Conservation (phyloP, 495 filamentous ascomycete species). For the Rostrohypoxylon terebratum region DNA sequence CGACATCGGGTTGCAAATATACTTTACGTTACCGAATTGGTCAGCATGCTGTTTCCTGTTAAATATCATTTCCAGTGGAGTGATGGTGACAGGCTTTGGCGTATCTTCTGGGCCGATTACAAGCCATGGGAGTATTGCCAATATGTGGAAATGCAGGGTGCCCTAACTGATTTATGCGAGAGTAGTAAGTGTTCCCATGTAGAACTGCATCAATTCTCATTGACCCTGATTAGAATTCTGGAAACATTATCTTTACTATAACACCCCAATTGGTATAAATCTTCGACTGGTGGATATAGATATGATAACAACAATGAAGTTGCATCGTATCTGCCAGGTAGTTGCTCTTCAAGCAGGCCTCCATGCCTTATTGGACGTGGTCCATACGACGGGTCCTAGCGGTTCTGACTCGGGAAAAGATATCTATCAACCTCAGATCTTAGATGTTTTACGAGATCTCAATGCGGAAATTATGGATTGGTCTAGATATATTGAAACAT, state of each 20-base stretch:
- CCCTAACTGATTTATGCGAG: background rate
- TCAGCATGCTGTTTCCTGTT: background rate
- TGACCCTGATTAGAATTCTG: background rate
- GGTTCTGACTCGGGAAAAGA: background rate
- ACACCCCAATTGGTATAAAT: background rate
- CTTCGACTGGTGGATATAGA: background rate
- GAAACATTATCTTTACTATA: background rate
- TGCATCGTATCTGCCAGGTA: background rate
- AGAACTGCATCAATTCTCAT: background rate
- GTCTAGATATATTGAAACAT: background rate
- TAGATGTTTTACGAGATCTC: background rate
- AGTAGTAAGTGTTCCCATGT: background rate
- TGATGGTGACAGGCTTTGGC: background rate
- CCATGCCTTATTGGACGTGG: background rate
- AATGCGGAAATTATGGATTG: background rate
- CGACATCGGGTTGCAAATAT: background rate
- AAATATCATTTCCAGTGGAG: too few relatives aligned
- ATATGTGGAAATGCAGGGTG: background rate
- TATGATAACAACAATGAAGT: background rate
- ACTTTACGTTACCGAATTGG: background rate
- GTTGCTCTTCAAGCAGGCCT: background rate
- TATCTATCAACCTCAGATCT: background rate
- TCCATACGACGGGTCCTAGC: background rate
- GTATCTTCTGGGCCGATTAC: background rate
- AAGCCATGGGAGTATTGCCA: constrained; percentile 7